Evolutionary conservation across 441 rosid genomes (phyloP), one percentile per base, ranked within the genome.

Genomic region (Erysimum cheiri): DNA sequence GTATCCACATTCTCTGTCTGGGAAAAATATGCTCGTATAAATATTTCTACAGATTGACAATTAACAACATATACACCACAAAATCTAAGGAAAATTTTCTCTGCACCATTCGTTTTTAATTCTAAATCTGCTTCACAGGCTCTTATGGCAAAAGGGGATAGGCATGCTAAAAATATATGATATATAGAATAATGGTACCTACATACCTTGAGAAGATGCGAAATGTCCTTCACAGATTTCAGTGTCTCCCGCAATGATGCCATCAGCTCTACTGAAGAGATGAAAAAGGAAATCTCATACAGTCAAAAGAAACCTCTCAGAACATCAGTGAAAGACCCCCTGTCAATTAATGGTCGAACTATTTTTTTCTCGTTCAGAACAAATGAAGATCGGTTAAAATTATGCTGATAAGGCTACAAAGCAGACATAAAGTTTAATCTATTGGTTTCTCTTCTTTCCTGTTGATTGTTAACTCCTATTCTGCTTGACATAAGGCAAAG

Each of bases 191-290:
- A 4, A 48, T 60, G 8, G 28, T 33, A 78, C 65, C 24, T 36
- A 54, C 64, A 44, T 57, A 95, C 99, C 96, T 87, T 95, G 57
- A 95, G 87, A 66, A 95, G 71, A 64, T 80, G 83, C 1, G 93
- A 83, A 72, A 90, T 77, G 81, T 95, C 99, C 85, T 95, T 95
- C 66, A 90, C 85, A 63, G 93, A 86, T 79, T 92, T 95, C 81
- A 95, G 78, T 61, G 98, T 92, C 77, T 87, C 97, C 61, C 75
- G 86, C 64, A 92, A 81, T 60, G 98, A 92, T 72, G 77, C 72
- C 89, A 85, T 87, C 69, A 94, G 80, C 83, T 92, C 97, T 78
- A 85, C 89, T 14, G 96, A 90, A 72, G 75, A 80, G 40, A 87
- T 80, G 73, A 92, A 94, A 79, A 94, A 86, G 70, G 99, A 90